Evolutionary conservation across 768 basidiomycete species (phyloP).

Genomic region (Auricularia sp.): DNA sequence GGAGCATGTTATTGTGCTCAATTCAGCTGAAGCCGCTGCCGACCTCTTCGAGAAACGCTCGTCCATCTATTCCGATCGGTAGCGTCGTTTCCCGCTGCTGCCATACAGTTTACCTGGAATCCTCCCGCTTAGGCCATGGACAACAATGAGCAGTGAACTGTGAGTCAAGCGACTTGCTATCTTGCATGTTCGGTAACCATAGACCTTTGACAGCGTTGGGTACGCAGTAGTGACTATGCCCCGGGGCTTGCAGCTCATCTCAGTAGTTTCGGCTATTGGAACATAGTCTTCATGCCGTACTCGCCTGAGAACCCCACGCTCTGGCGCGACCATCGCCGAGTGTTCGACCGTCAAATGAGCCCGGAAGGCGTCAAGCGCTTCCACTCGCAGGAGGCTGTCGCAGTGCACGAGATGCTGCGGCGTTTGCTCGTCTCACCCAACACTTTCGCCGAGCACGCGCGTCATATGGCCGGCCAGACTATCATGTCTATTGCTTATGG

Average conservation of each 20-base stretch:
- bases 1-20: conserved; percentile 27
- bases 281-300: conserved; percentile 18
- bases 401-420: conserved; percentile 22
- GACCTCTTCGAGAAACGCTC: conserved; percentile 36
- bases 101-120: neutral
- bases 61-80: conserved; percentile 32
- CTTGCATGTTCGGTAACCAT: no score
- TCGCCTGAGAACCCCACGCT: conserved; percentile 20
- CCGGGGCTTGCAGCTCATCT: neutral
- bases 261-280: conserved; percentile 2
- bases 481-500: conserved; percentile 25
- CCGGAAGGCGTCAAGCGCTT: conserved; percentile 17
- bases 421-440: conserved; percentile 25
- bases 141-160: neutral
- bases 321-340: conserved; percentile 24
- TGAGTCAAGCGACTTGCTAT: neutral
- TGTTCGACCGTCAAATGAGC: conserved; percentile 21
- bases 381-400: conserved; percentile 21
- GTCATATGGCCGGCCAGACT: conserved; percentile 9
- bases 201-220: neutral
- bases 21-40: conserved; percentile 24
- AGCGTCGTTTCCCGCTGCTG: neutral
- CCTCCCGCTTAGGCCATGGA: neutral
- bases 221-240: neutral
- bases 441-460: conserved; percentile 24